These are phyloP conservation scores for Diaporthe longicolla DNA, from an alignment of 2,329 filamentous ascomycete genomes.

Conservation along the genomic window DNA sequence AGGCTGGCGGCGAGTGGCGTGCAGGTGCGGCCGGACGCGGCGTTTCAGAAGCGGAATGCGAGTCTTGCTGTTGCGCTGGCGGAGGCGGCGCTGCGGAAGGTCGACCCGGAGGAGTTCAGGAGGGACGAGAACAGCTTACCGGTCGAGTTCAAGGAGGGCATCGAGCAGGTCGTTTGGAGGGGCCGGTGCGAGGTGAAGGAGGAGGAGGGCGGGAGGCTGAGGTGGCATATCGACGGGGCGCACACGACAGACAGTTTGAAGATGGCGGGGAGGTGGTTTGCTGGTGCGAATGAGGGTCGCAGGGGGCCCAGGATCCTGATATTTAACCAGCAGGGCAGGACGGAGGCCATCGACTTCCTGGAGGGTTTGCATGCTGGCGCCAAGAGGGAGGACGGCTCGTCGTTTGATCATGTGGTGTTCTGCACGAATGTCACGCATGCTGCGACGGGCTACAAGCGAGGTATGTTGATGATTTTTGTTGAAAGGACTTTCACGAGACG, in stretches of 20 bases:
- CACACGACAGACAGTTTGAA: constrained; percentile 93
- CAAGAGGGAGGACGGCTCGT: constrained; percentile 49
- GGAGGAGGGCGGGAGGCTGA: constrained; percentile 68
- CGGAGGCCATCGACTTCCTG: constrained; percentile 68
- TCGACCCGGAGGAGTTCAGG: constrained; percentile 54
- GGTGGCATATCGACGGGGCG: constrained; percentile 93
- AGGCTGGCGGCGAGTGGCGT: constrained; percentile 54
- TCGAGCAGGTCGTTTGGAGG: constrained; percentile 82
- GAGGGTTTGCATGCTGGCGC: constrained; percentile 59
- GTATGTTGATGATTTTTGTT: constrained; percentile 43
- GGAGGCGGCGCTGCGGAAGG: constrained; percentile 61
- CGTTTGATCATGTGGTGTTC: constrained; percentile 74
- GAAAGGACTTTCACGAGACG: background rate
- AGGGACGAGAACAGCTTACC: constrained; percentile 61
- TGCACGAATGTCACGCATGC: constrained; percentile 59
- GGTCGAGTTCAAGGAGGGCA: constrained; percentile 76
- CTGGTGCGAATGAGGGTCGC: constrained; percentile 55
- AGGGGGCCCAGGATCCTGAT: constrained; percentile 71
- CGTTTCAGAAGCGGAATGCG: constrained; percentile 72
- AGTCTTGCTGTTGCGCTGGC: constrained; percentile 65
- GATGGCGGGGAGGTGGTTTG: constrained; percentile 87
- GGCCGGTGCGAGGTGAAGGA: constrained; percentile 80
- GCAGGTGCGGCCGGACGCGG: constrained; percentile 64
- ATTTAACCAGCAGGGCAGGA: constrained; percentile 86
- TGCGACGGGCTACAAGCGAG: constrained; percentile 64